These are phyloP conservation scores for Eucalyptus cloeziana DNA, from an alignment of 345 rosid genomes.

Conservation along the genomic window DNA sequence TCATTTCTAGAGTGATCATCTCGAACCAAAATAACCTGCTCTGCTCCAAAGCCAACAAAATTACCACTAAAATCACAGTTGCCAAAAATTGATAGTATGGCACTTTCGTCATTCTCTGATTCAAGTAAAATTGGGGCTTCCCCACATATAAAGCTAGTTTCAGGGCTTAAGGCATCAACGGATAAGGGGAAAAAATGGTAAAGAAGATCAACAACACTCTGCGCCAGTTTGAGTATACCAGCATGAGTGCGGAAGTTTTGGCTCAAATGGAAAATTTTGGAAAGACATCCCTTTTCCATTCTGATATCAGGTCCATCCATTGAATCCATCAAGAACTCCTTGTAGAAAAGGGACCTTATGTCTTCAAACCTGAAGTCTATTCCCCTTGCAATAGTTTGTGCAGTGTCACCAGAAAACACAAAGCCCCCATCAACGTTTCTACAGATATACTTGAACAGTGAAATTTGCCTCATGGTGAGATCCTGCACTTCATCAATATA, in stretches of 20 bases:
- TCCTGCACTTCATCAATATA: too few relatives aligned
- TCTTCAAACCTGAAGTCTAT: too few relatives aligned
- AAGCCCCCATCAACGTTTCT: too few relatives aligned
- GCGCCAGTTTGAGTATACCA: constrained; percentile 36
- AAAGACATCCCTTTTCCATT: too few relatives aligned
- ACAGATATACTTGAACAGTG: too few relatives aligned
- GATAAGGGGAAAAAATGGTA: constrained; percentile 20
- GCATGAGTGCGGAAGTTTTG: background rate
- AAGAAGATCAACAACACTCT: constrained; percentile 37
- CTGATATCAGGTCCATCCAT: too few relatives aligned
- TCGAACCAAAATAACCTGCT: background rate
- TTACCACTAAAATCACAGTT: background rate
- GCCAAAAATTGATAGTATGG: constrained; percentile 24
- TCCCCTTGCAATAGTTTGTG: too few relatives aligned
- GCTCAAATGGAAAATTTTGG: background rate
- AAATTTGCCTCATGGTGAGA: too few relatives aligned
- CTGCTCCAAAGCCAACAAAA: background rate
- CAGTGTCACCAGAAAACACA: too few relatives aligned
- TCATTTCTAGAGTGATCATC: background rate
- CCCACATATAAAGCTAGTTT: constrained; percentile 24
- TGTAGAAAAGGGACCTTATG: too few relatives aligned
- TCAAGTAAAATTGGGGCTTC: constrained; percentile 38
- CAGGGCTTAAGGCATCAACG: constrained; percentile 19
- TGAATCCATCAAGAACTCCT: too few relatives aligned
- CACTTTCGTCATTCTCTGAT: constrained; percentile 12